Evolutionary conservation across 345 rosid genomes (phyloP).

Genomic region (Arabis alpina): DNA sequence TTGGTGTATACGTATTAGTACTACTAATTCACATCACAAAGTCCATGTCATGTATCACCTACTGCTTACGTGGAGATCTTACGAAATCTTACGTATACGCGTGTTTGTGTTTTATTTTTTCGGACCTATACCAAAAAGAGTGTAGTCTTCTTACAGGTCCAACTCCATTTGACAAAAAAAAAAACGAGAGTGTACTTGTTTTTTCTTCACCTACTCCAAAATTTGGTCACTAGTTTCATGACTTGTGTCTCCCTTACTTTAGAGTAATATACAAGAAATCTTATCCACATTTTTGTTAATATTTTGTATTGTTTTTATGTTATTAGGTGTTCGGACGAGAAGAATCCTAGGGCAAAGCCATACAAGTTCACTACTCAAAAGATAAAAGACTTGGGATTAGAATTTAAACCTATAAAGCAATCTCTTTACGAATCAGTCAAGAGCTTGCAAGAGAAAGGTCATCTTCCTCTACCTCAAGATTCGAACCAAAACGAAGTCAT

Average conservation of each 20-base stretch:
- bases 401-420: constrained; percentile 80
- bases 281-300: constrained; percentile 27
- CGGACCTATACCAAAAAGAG: constrained; percentile 3
- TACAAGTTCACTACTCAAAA: constrained; percentile 83
- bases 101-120: constrained; percentile 1
- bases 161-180: constrained; percentile 35
- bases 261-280: constrained; percentile 29
- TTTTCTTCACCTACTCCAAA: constrained; percentile 43
- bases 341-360: constrained; percentile 73
- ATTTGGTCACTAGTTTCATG: constrained; percentile 38
- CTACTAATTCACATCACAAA: constrained; percentile 30
- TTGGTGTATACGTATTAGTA: constrained; percentile 13
- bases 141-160: constrained; percentile 18
- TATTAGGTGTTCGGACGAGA: constrained; percentile 88
- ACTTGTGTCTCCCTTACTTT: constrained; percentile 36
- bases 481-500: constrained; percentile 34
- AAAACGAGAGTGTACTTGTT: constrained; percentile 2
- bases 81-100: constrained; percentile 22
- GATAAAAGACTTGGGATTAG: constrained; percentile 79
- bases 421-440: constrained; percentile 86
- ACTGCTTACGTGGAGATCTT: constrained; percentile 14
- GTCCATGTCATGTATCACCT: constrained; percentile 31
- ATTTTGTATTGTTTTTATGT: not conserved
- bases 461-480: constrained; percentile 65
- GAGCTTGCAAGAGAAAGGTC: constrained; percentile 89